Evolutionary conservation across 2,329 filamentous ascomycete genomes (phyloP), one percentile per base, ranked within the genome.

Genomic region (Orbilia ellipsospora): DNA sequence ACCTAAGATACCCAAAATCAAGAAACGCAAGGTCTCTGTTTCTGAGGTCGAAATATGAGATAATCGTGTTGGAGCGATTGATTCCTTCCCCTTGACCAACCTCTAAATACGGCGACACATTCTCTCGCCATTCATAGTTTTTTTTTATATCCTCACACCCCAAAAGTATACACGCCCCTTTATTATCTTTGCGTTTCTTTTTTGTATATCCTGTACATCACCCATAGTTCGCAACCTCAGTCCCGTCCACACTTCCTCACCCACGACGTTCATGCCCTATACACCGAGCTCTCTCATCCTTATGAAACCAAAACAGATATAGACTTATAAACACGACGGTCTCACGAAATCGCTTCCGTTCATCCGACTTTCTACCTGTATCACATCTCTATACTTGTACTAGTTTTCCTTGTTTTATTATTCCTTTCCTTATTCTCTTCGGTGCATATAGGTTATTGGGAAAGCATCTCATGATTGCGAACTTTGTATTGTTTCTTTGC

Each of bases 381-480:
- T 36, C 64, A 68, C 67, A 68, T 36, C 55, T 28, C 26, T 60
- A 59, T 52, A 59, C 69, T 56, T 77, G 77, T 77, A 65, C 63
- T 77, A 73, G 31, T 36, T 36, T 36, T 36, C 31, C 31, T 36
- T 36, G 31, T 10, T 36, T 10, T 13, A 4, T 52, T 67, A 36
- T 36, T 6, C 66, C 51, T 78, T 77, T 55, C 77, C 77, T 75
- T 77, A 36, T 42, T 69, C 77, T 73, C 74, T 68, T 77, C 72
- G 77, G 77, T 78, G 77, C 77, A 74, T 78, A 73, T 73, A 73
- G 67, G 77, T 76, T 77, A 70, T 61, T 52, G 75, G 70, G 64
- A 73, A 36, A 77, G 7, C 56, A 60, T 48, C 64, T 78, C 77
- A 77, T 78, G 73, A 77, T 77, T 77, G 77, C 75, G 60, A 69